Base-by-base conservation (phyloP, 768 basidiomycete species). In the Lactarius sp. region DNA sequence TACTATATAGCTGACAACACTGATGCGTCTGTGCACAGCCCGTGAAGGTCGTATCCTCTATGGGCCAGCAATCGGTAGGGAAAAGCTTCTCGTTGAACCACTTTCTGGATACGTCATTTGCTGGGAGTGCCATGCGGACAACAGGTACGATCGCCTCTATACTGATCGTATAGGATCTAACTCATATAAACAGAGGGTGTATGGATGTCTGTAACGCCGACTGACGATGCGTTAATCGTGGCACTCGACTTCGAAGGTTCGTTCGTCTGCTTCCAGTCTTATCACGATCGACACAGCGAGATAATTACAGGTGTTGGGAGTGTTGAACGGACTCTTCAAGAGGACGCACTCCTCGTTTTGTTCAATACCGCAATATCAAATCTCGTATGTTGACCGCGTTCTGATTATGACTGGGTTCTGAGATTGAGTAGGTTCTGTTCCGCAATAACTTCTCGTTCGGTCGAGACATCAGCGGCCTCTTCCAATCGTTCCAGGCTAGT, bases 351-450 rank as follows among this genome's bases (percentile, higher is more conserved):
- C 1, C 77, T 86, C 1, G 85, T 86, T 2, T 71, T 86, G 8
- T 86, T 86, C 71, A 86, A 85, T 66, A 81, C 83, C 0, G 85
- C 85, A 0, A 78, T 86, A 12, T 87, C 85, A 2, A 86, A 86
- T 67, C 69, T 86, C 64, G 85, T 84, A n/a, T 10, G 84, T 52
- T 49, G 9, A 20, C 20, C 10, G 6, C 42, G 2, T 13, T 31
- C 33, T 36, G 12, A 10, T 12, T 7, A 10, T 20, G 52, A 12
- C 14, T n/a, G 42, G n/a, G n/a, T n/a, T n/a, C n/a, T n/a, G n/a
- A 85, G 79, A 27, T 14, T 16, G 14, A 39, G n/a, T 61, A 86
- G 85, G 83, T 86, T 1, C 72, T 85, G 2, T 85, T 85, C 74
- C 79, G 85, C 5, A 85, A 86, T 61, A 86, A 85, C 59, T 86